A percentile compares a stretch with the other conserved stretches of the same genome.
phyloP scores from a whole-genome alignment of 495 filamentous ascomycete species.

The Arthonia radiata region DNA sequence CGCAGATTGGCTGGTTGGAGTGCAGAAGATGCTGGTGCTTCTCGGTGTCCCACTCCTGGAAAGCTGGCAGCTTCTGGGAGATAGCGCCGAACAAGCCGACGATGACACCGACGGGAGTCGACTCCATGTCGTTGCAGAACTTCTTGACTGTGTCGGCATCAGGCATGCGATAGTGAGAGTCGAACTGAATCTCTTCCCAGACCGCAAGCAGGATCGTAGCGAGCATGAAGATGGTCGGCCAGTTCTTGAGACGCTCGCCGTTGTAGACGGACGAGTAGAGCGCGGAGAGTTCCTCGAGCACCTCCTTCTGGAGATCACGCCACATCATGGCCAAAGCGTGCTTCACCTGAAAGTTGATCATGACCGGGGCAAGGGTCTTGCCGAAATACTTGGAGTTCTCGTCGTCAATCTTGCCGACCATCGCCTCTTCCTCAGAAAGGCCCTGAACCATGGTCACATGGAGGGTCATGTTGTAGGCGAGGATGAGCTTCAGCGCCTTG shows the following conservation, averaged over 20 bases:
- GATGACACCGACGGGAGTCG: conserved; percentile 76
- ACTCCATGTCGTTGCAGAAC: conserved; percentile 89
- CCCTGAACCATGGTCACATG: conserved; percentile 85
- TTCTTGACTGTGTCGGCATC: conserved; percentile 62
- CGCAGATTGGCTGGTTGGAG: conserved; percentile 72
- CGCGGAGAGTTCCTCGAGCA: conserved; percentile 68
- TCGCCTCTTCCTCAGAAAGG: conserved; percentile 48
- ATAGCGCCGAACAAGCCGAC: conserved; percentile 88
- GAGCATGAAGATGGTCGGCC: conserved; percentile 91
- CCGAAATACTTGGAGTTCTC: conserved; percentile 56
- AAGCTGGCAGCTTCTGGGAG: conserved; percentile 72
- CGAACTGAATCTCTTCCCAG: conserved; percentile 95
- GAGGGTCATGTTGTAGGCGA: conserved; percentile 78
- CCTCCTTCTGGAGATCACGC: conserved; percentile 84
- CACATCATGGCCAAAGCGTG: conserved; percentile 84
- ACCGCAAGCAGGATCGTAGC: conserved; percentile 72
- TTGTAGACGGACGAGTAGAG: conserved; percentile 86
- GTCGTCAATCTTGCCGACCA: conserved; percentile 58
- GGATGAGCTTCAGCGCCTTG: conserved; percentile 71
- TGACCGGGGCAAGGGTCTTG: conserved; percentile 73
- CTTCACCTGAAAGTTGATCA: conserved; percentile 98
- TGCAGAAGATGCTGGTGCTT: conserved; percentile 69
- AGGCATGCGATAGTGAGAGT: conserved; percentile 74
- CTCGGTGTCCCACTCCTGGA: conserved; percentile 73
- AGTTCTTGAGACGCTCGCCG: conserved; percentile 83